Evolutionary conservation across 2,329 filamentous ascomycete species (phyloP), one percentile per base, ranked within the genome.

Genomic region (Verruconis gallopava): DNA sequence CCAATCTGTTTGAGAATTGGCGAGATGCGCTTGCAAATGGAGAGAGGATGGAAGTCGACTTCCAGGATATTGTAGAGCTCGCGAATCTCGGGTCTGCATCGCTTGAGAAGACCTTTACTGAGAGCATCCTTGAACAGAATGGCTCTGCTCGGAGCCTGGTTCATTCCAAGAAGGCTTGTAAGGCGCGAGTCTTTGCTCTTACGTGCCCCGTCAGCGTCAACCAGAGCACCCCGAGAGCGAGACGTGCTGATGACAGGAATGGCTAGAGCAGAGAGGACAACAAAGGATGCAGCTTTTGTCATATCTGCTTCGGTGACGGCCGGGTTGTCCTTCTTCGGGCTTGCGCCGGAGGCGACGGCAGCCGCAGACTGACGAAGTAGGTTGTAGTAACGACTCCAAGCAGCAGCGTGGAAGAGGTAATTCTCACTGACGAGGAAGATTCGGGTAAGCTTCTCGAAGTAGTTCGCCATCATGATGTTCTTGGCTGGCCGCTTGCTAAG

Each of bases 381-480:
- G 60, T 86, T 93, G 73, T 94, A 96, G 71, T 95, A 96, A 55
- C 89, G 77, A 53, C 86, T 93, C 85, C 86, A 98, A 48, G 91
- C 86, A 42, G 91, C 91, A 52, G 91, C 91, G 60, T 98, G 91
- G 79, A 98, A 98, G 36, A 98, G 79, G 62, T 96, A 96, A 72
- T 98, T 98, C 68, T 96, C 91, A 63, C 89, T 93, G 51, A 96
- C 91, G 48, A 98, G 77, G 74, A 98, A 98, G 62, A 98, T 98
- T 50, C 88, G 79, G 32, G 91, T 95, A 45, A 98, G 79, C 70
- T 96, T 96, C 73, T 98, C 91, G 66, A 96, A 98, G 74, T 98
- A 98, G 71, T 96, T 98, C 67, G 91, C 91, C 91, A 98, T 98
- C 91, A 98, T 96, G 59, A 95, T 73, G 62, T 95, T 95, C 80